phyloP scores from a whole-genome alignment of 495 filamentous ascomycete species.

The Glutinoglossum americanum region DNA sequence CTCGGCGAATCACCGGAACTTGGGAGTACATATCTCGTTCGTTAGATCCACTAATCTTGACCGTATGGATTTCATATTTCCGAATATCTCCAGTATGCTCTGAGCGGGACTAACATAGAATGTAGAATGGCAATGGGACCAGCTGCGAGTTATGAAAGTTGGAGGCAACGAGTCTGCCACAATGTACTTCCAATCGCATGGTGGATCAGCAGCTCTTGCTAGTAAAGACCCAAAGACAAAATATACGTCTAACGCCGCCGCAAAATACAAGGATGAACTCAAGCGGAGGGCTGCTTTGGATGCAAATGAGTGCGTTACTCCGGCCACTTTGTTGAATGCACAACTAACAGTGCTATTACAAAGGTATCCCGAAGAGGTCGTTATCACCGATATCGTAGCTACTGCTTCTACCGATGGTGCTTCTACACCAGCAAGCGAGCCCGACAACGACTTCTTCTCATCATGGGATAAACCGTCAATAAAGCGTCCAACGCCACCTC shows the following conservation, averaged over 20 bases:
- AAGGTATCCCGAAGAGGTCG: constrained; percentile 72
- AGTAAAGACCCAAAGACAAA: constrained; percentile 94
- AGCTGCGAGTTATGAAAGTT: constrained; percentile 93
- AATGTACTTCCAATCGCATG: constrained; percentile 91
- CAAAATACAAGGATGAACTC: constrained; percentile 92
- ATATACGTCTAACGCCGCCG: constrained; percentile 74
- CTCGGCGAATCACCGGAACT: constrained; percentile 75
- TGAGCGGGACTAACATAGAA: background rate
- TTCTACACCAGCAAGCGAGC: constrained; percentile 52
- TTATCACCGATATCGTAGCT: constrained; percentile 53
- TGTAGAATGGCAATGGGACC: constrained; percentile 97
- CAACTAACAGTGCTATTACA: background rate
- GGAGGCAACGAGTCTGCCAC: constrained; percentile 96
- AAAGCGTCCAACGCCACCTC: constrained; percentile 86
- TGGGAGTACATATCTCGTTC: constrained; percentile 92
- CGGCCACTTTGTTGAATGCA: background rate
- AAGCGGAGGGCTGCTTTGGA: constrained; percentile 64
- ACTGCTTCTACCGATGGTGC: constrained; percentile 35
- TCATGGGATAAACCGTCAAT: constrained; percentile 97
- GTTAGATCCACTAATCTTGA: constrained; percentile 95
- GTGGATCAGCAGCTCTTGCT: constrained; percentile 75
- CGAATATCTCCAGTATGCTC: background rate
- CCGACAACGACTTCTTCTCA: constrained; percentile 89
- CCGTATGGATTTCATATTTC: constrained; percentile 36
- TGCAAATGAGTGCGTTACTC: constrained; percentile 45